These are phyloP conservation scores for Stephanodiscus minutulus DNA, from an alignment of 108 stramenopile species.

Conservation along the genomic window DNA sequence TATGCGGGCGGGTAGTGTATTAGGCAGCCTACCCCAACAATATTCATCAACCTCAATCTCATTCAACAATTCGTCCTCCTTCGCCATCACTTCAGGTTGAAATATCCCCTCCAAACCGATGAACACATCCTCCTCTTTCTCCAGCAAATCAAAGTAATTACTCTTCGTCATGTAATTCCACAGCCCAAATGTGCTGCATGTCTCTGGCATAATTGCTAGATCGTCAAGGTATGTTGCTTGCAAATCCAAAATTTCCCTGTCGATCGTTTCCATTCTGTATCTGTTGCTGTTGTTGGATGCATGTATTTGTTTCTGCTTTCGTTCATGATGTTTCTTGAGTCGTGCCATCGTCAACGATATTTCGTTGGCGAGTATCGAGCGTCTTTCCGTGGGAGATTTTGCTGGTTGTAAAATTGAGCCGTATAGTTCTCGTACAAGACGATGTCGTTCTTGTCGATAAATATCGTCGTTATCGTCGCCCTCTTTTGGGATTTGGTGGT, in stretches of 20 bases:
- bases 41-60: conserved; percentile 10
- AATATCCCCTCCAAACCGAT: conserved; percentile 14
- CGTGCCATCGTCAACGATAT: conserved; percentile 27
- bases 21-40: conserved; percentile 15
- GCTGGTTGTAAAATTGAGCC: conserved; percentile 22
- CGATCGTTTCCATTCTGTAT: neutral
- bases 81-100: neutral
- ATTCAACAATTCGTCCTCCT: neutral
- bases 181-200: conserved; percentile 29
- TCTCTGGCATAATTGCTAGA: conserved; percentile 27
- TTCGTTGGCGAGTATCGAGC: conserved; percentile 33
- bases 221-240: conserved; percentile 25
- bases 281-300: neutral
- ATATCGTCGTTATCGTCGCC: neutral
- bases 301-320: neutral
- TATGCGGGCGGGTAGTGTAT: conserved; percentile 4
- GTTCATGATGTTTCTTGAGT: conserved; percentile 19
- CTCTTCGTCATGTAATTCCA: conserved; percentile 35
- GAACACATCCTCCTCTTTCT: conserved; percentile 21
- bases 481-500: neutral
- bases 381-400: conserved; percentile 25
- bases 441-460: conserved; percentile 3
- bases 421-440: neutral
- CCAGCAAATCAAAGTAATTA: conserved; percentile 22
- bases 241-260: conserved; percentile 14